phyloP scores from a whole-genome alignment of 2,329 filamentous ascomycete species.

The Fusarium brachygibbosum region DNA sequence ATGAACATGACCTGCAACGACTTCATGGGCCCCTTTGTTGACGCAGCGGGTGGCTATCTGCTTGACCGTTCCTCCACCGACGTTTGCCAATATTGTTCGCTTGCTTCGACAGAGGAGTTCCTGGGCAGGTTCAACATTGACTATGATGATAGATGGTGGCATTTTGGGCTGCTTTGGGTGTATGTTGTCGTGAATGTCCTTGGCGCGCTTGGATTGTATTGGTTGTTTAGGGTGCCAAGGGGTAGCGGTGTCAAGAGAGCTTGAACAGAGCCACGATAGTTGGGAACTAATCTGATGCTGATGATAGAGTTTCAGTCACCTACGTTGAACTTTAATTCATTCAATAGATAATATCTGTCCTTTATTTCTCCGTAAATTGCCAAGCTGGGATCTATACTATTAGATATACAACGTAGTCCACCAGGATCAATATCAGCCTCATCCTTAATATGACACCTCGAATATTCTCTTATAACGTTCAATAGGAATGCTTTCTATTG shows the following conservation, averaged over 20 bases:
- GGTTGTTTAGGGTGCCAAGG: constrained; percentile 55
- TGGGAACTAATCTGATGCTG: no score
- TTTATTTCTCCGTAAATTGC: no score
- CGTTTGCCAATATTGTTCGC: constrained; percentile 60
- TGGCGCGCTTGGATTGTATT: constrained; percentile 63
- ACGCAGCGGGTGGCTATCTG: constrained; percentile 61
- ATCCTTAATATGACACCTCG: no score
- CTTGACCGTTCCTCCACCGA: constrained; percentile 58
- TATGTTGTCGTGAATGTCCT: constrained; percentile 65
- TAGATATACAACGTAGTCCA: no score
- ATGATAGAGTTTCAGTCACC: no score
- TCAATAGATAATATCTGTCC: no score
- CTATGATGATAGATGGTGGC: constrained; percentile 66
- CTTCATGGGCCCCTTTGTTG: constrained; percentile 63
- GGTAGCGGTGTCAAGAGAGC: constrained; percentile 44
- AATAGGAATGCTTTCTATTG: no score
- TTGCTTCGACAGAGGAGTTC: constrained; percentile 56
- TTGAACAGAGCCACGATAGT: not conserved
- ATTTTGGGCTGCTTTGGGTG: constrained; percentile 67
- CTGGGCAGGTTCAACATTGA: constrained; percentile 57
- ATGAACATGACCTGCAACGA: constrained; percentile 62
- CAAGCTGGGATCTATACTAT: no score
- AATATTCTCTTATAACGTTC: no score
- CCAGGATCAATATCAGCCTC: no score
- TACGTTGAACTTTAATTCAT: no score